Evolutionary conservation across 106 monocot genomes (phyloP), one percentile per base, ranked within the genome.

Genomic region (Dactylorhiza incarnata): DNA sequence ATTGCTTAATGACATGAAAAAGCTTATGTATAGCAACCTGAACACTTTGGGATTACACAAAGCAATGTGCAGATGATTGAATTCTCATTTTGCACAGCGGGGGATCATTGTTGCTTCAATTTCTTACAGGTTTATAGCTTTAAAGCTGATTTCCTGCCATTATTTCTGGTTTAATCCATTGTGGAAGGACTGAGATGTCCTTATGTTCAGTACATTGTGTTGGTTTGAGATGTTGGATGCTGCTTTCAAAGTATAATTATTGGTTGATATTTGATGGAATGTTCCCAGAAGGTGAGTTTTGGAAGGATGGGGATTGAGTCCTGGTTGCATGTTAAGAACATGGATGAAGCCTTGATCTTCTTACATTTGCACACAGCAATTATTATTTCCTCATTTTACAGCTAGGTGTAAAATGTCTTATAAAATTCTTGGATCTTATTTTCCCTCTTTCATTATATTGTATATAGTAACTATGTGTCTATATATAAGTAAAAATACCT

Each of bases 51-150:
- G 0, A 53, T 29, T 29, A 55, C 51, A 51, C 9, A 51, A 9
- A 29, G 26, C 29, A 29, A 66, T 44, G 16, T 2, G 43, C 3
- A 45, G 45, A 45, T 45, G 14, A 69, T 46, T 44, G 11, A 69
- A 69, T 6, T 46, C 69, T 69, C 69, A 69, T 69, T 69, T 69
- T 69, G 69, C 69, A 69, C 69, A 45, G 45, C 17, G 69, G 45
- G 16, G n/a, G 43, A 15, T 45, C 8, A 44, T 67, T 53, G 0
- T 43, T 45, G 1, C 37, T 46, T 45, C 0, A 15, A 13, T 29
- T 69, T 69, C 69, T 45, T 69, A 13, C 9, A 12, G 29, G 29
- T 12, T 66, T n/a, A 69, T 69, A 16, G 43, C 45, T 1, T 69
- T 69, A n/a, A n/a, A 69, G 45, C 22, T 44, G 15, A 44, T 46